Base-by-base conservation (phyloP, 78 protist genomes). In the Dictyostelium purpureum region DNA sequence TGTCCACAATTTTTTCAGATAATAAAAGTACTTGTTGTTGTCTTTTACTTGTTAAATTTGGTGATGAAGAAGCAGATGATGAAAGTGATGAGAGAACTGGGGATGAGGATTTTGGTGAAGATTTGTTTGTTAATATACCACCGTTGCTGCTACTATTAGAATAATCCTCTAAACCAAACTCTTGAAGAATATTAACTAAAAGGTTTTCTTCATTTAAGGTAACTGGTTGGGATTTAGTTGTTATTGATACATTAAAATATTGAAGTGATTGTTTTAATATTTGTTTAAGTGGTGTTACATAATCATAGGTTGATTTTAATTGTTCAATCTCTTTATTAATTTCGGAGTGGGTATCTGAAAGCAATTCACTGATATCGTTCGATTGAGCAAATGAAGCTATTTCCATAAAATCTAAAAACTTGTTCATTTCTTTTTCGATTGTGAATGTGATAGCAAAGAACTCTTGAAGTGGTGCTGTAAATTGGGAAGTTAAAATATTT, bases 321-420 rank as follows among this genome's bases (percentile, higher is more conserved):
- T 40, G 47, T 6, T 69, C 76, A 33, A 69, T 69, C 40, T 69
- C 38, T 9, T 19, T 33, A 1, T n/a, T 51, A 57, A 73, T 14
- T 43, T 85, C 81, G 16, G 71, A 66, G 4, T 71, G 28, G 1
- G 67, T 77, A 45, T 85, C 92, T 2, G 28, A 43, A 21, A 85
- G 57, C 1, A 85, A 70, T 18, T 85, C 83, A 35, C 28, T 45
- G 18, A 85, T 85, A 61, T 85, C 92, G 35, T 85, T 85, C 7
- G 75, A 28, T 35, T 85, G 92, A 42, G 75, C 78, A 67, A 85
- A 85, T 28, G 92, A 85, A 37, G 92, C 80, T 4, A 85, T 85
- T 2, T 85, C 92, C 92, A 85, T 85, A 14, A 85, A 85, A 56
- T 85, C 92, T 19, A 85, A 45, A 61, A 85, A 85, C 61, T 85